phyloP scores from a whole-genome alignment of 2,329 filamentous ascomycete species.

The Aspergillus cejpii region DNA sequence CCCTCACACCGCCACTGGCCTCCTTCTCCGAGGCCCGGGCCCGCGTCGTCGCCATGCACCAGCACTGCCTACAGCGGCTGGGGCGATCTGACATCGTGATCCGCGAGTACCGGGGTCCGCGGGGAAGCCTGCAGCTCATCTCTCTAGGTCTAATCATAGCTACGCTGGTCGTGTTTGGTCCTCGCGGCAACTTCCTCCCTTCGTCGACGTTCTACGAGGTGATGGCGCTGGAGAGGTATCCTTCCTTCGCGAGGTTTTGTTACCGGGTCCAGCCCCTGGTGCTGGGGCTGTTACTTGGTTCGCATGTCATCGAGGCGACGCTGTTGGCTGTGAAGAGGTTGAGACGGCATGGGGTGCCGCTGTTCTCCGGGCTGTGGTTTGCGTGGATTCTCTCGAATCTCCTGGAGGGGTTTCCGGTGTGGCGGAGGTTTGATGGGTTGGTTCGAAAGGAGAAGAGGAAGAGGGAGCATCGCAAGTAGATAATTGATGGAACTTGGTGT shows the following conservation, averaged over 20 bases:
- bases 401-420: constrained; percentile 49
- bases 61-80: constrained; percentile 53
- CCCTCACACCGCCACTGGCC: constrained; percentile 64
- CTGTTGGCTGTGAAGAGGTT: constrained; percentile 43
- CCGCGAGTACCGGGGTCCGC: constrained; percentile 47
- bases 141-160: constrained; percentile 51
- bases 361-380: constrained; percentile 47
- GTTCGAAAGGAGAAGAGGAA: constrained; percentile 38
- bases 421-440: constrained; percentile 42
- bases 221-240: constrained; percentile 47
- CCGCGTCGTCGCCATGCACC: constrained; percentile 67
- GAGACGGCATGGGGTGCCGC: constrained; percentile 47
- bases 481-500: no score
- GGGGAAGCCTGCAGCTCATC: constrained; percentile 47
- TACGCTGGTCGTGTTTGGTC: constrained; percentile 49
- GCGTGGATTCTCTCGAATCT: constrained; percentile 48
- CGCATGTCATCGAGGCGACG: constrained; percentile 61
- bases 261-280: constrained; percentile 55
- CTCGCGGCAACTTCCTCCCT: constrained; percentile 48
- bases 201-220: constrained; percentile 47
- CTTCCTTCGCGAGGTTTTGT: constrained; percentile 54
- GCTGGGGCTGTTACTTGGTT: constrained; percentile 52
- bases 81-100: constrained; percentile 53
- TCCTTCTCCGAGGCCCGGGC: constrained; percentile 61
- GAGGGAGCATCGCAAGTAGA: constrained; percentile 24